Evolutionary conservation across 345 rosid species (phyloP), one percentile per base, ranked within the genome.

Genomic region (Camelina laxa): DNA sequence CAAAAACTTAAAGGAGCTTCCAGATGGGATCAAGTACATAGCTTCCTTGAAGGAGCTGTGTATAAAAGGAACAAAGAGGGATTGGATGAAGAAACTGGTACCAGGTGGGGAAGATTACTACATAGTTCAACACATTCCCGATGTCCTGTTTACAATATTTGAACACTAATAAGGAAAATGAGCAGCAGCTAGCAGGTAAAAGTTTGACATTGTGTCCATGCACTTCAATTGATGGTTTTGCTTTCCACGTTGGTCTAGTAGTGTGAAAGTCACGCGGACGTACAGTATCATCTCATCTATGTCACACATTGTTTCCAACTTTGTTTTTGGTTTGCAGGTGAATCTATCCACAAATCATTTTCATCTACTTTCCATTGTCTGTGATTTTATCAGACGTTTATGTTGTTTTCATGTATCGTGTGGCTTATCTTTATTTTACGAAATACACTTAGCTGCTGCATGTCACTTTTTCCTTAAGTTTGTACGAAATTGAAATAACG

Each of bases 1-100:
- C 79, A 35, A 65, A 16, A 81, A 59, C 35, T 27, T 81, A 64
- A 74, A 55, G 57, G 72, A 21, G 53, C 74, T 75, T 20, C 80
- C 77, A 11, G 65, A 75, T 60, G 80, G 82, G 30, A 6, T 81
- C 1, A 61, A 4, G 1, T 55, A 53, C 16, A 0, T 21, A 1
- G 19, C 49, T 14, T 19, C 59, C 11, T 33, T 56, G 14, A 74
- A 74, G 49, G 77, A 56, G 36, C 2, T 74, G 17, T 45, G 11
- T 9, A 11, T 65, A 1, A 20, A 11, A 31, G n/a, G 24, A 54
- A 72, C 51, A 67, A 60, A 36, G 39, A 60, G 22, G 16, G 67
- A 60, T 1, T 72, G 68, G 68, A n/a, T 10, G 16, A 21, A 73
- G 45, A 64, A 20, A 33, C n/a, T 73, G 53, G 13, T 9, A 3